A percentile compares a stretch with the other conserved stretches of the same genome.
Conservation (phyloP, 495 filamentous ascomycete species). For the Penicillium soppii region DNA sequence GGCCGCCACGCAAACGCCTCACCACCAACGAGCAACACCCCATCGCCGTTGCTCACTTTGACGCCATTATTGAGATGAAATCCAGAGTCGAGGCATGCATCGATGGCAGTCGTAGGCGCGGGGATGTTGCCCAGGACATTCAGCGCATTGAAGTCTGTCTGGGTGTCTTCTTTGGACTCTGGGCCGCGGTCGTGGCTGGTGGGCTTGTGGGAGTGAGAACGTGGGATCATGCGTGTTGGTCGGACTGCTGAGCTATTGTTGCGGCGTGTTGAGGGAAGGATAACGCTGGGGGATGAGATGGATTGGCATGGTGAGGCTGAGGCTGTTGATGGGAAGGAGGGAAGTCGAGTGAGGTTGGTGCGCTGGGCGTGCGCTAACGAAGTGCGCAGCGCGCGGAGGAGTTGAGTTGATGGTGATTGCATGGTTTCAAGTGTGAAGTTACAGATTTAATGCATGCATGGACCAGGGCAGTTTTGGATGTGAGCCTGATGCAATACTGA, state of each 20-base stretch:
- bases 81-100: constrained; percentile 71
- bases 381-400: constrained; percentile 43
- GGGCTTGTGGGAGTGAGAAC: constrained; percentile 40
- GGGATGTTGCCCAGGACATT: constrained; percentile 79
- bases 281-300: neutral
- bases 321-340: constrained; percentile 5
- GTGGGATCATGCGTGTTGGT: constrained; percentile 39
- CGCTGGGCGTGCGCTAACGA: constrained; percentile 21
- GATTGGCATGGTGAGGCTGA: constrained; percentile 10
- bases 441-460: neutral
- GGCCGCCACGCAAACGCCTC: constrained; percentile 89
- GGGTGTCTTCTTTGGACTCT: constrained; percentile 56
- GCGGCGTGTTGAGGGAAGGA: constrained; percentile 18
- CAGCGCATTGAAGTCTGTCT: constrained; percentile 73
- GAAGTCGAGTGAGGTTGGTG: constrained; percentile 16
- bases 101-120: constrained; percentile 76
- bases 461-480: neutral
- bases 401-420: constrained; percentile 45
- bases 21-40: constrained; percentile 73
- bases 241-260: constrained; percentile 29
- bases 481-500: neutral
- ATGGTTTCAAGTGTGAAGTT: constrained; percentile 28
- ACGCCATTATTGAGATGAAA: constrained; percentile 80
- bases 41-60: constrained; percentile 61
- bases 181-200: constrained; percentile 57